Percentiles rank a stretch among this genome's conserved stretches.
Conservation (phyloP, 2,329 filamentous ascomycete species). For the Aspergillus hiratsukae region DNA sequence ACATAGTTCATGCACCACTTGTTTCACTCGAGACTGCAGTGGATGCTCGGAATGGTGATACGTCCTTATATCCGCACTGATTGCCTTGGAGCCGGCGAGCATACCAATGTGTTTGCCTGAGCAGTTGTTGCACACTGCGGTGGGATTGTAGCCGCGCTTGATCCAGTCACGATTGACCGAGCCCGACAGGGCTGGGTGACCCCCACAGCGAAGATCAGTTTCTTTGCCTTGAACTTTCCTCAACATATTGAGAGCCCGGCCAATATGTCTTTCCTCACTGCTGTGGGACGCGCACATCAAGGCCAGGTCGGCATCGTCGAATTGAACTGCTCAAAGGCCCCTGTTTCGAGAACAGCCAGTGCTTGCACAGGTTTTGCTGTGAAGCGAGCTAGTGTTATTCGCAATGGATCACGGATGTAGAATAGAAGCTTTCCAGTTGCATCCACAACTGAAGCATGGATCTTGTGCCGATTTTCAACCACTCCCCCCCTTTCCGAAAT, state of each 20-base stretch:
- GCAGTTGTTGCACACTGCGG: conserved; percentile 43
- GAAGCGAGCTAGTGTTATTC: conserved; percentile 44
- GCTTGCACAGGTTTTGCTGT: conserved; percentile 46
- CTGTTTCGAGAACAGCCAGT: conserved; percentile 43
- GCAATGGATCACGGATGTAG: conserved; percentile 38
- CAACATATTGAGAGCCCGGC: conserved; percentile 38
- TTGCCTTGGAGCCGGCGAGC: conserved; percentile 39
- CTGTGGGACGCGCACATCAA: conserved; percentile 48
- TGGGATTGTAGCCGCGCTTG: conserved; percentile 34
- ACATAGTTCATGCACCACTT: conserved; percentile 34
- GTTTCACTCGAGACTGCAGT: conserved; percentile 38
- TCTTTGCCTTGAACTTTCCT: conserved; percentile 32
- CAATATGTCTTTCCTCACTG: conserved; percentile 40
- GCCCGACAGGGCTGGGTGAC: conserved; percentile 36
- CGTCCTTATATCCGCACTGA: conserved; percentile 27
- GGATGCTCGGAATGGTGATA: conserved; percentile 39
- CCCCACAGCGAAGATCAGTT: conserved; percentile 40
- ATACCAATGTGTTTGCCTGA: conserved; percentile 49
- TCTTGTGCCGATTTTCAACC: conserved; percentile 43
- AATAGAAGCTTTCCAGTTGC: conserved; percentile 36
- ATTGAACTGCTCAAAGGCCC: conserved; percentile 33
- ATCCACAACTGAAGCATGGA: conserved; percentile 44
- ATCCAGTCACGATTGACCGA: conserved; percentile 39
- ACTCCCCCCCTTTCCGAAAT: conserved; percentile 35
- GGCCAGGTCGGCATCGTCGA: conserved; percentile 42